phyloP scores from a whole-genome alignment of 1,139 yeast genomes.

The Magnusiomyces tetraspermus region DNA sequence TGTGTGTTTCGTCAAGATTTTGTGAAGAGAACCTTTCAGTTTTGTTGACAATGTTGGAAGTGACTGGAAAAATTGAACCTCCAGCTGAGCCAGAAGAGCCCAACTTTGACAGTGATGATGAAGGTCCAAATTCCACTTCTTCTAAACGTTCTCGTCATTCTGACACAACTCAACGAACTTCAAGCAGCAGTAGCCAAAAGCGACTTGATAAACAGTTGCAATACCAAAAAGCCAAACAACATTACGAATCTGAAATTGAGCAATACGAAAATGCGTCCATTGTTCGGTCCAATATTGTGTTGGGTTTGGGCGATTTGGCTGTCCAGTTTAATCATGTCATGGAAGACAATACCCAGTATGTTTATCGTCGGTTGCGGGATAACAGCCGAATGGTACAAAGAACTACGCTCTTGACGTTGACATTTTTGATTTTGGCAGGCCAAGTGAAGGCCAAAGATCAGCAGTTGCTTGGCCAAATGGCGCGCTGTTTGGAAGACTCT shows the following conservation, averaged over 20 bases:
- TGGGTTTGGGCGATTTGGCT: constrained; percentile 95
- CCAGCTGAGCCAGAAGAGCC: constrained; percentile 32
- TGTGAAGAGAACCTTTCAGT: constrained; percentile 76
- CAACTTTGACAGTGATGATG: too few species aligned
- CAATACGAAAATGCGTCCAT: constrained; percentile 27
- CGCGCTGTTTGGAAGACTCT: constrained; percentile 81
- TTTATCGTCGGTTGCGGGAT: constrained; percentile 81
- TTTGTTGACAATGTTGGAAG: constrained; percentile 72
- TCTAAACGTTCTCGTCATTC: not conserved
- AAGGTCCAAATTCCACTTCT: not conserved
- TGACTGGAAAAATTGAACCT: constrained; percentile 48
- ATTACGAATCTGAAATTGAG: not conserved
- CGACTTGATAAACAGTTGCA: not conserved
- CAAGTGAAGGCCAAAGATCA: constrained; percentile 98
- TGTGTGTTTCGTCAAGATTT: constrained; percentile 71
- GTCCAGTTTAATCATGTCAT: constrained; percentile 90
- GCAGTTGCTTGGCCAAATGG: constrained; percentile 73
- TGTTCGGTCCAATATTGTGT: constrained; percentile 79
- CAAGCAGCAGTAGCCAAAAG: too few species aligned
- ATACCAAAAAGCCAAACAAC: not conserved
- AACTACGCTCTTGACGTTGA: constrained; percentile 93
- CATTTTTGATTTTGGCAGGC: constrained; percentile 92
- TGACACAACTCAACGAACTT: not conserved
- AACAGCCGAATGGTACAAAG: constrained; percentile 82
- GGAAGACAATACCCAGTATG: constrained; percentile 83